These are phyloP conservation scores for Calonectria crousiana DNA, from an alignment of 2,329 filamentous ascomycete species.

Conservation along the genomic window DNA sequence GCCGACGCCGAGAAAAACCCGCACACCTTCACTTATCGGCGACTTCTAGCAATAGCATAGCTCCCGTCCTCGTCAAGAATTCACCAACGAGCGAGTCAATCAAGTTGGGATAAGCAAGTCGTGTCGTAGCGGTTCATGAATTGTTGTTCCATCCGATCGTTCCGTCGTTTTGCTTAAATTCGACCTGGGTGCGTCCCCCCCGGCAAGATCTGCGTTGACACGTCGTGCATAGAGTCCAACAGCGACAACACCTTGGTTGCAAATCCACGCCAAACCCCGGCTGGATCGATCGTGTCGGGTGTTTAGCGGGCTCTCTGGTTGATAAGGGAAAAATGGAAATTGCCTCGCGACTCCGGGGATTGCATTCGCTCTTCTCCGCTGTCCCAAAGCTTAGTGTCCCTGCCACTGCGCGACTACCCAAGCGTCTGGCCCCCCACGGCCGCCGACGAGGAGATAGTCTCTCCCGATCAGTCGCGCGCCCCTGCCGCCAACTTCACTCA, in stretches of 20 bases:
- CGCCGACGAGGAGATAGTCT: slow-evolving; percentile 13
- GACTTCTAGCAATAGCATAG: background rate
- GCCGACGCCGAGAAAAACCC: slow-evolving; percentile 23
- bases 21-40: background rate
- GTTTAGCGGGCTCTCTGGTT: background rate
- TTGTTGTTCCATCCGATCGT: background rate
- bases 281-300: background rate
- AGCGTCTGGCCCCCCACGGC: slow-evolving; percentile 25
- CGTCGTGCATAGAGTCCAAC: background rate
- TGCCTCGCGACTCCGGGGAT: slow-evolving; percentile 21
- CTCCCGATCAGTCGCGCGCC: background rate
- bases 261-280: background rate
- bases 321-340: slow-evolving; percentile 29
- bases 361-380: slow-evolving; percentile 18
- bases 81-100: background rate
- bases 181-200: background rate
- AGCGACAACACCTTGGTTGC: background rate
- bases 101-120: background rate
- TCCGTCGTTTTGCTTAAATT: background rate
- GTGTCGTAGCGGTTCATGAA: background rate
- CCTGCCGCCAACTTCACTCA: slow-evolving; percentile 9
- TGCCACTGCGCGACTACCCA: slow-evolving; percentile 14
- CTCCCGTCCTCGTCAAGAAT: background rate
- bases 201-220: background rate
- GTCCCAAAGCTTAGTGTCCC: slow-evolving; percentile 23